Evolutionary conservation across 352 stramenopile species (phyloP).

Genomic region (Phytophthora europaea): DNA sequence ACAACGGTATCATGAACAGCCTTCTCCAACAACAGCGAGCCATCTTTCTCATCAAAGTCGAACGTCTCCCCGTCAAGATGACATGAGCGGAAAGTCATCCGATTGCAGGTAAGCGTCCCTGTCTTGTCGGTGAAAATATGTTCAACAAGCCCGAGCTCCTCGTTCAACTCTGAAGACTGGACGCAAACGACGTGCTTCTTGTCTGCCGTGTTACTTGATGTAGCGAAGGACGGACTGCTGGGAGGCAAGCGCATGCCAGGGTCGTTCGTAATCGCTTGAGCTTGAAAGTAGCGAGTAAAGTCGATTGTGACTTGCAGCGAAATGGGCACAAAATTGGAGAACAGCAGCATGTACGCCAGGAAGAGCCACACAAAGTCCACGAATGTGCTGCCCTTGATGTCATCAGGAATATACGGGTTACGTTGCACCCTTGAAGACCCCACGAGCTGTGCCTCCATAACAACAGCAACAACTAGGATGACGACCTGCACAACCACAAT

Average conservation of each 20-base stretch:
- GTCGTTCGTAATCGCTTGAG: slow-evolving; percentile 74
- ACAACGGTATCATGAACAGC: slow-evolving; percentile 17
- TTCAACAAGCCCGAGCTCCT: slow-evolving; percentile 95
- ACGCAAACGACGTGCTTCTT: slow-evolving; percentile 71
- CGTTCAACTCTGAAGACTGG: slow-evolving; percentile 90
- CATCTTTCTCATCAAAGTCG: slow-evolving; percentile 44
- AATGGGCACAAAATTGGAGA: slow-evolving; percentile 94
- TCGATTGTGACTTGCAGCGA: slow-evolving; percentile 93
- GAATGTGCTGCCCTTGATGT: slow-evolving; percentile 42
- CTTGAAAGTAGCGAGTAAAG: slow-evolving; percentile 88
- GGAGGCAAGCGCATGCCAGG: slow-evolving; percentile 68
- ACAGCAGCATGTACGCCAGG: slow-evolving; percentile 91
- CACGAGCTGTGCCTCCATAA: slow-evolving; percentile 54
- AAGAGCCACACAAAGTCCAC: slow-evolving; percentile 67
- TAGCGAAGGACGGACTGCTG: slow-evolving; percentile 16
- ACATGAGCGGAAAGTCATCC: slow-evolving; percentile 95
- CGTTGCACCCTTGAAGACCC: slow-evolving; percentile 34
- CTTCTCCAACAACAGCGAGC: slow-evolving; percentile 37
- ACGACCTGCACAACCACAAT: slow-evolving; percentile 78
- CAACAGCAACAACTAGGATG: slow-evolving; percentile 60
- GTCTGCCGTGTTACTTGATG: slow-evolving; percentile 2
- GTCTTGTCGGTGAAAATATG: slow-evolving; percentile 98
- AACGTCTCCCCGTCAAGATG: slow-evolving; percentile 88
- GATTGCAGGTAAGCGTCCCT: slow-evolving; percentile 93
- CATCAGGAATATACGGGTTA: slow-evolving; percentile 58